Evolutionary conservation across 352 stramenopile species (phyloP).

Genomic region (Phytophthora vignae): DNA sequence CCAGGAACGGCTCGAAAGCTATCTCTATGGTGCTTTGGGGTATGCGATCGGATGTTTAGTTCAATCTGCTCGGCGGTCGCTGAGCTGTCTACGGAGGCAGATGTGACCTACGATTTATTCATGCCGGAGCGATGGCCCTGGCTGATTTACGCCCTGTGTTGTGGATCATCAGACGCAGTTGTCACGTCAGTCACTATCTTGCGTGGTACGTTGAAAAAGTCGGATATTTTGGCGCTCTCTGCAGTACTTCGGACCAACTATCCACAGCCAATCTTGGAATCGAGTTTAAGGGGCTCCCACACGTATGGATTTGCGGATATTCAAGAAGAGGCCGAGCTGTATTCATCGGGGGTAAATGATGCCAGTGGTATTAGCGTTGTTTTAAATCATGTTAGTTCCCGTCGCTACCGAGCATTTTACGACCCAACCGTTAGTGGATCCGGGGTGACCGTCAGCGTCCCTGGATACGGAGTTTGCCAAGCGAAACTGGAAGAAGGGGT

Average conservation of each 20-base stretch:
- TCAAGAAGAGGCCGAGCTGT: not conserved
- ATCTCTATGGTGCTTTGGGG: not conserved
- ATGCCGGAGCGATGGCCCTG: not conserved
- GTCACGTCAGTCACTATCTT: not conserved
- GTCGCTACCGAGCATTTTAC: constrained; percentile 5
- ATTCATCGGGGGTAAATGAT: not conserved
- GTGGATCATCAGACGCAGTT: not conserved
- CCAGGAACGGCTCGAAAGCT: not conserved
- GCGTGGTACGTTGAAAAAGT: not conserved
- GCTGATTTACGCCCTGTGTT: not conserved
- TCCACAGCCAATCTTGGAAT: not conserved
- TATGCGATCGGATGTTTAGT: not conserved
- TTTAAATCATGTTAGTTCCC: not conserved
- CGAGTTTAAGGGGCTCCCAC: not conserved
- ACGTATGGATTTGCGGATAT: not conserved
- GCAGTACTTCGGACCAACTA: not conserved
- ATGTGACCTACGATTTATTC: not conserved
- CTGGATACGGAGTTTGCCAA: constrained; percentile 9
- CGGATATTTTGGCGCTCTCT: not conserved
- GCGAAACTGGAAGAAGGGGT: not conserved
- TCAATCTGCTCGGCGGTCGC: not conserved
- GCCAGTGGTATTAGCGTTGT: not conserved
- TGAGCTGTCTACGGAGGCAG: not conserved
- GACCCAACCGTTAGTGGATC: not conserved
- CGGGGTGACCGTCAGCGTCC: not conserved